phyloP scores from a whole-genome alignment of 2,329 filamentous ascomycete genomes.

The Orbilia blumenaviensis region DNA sequence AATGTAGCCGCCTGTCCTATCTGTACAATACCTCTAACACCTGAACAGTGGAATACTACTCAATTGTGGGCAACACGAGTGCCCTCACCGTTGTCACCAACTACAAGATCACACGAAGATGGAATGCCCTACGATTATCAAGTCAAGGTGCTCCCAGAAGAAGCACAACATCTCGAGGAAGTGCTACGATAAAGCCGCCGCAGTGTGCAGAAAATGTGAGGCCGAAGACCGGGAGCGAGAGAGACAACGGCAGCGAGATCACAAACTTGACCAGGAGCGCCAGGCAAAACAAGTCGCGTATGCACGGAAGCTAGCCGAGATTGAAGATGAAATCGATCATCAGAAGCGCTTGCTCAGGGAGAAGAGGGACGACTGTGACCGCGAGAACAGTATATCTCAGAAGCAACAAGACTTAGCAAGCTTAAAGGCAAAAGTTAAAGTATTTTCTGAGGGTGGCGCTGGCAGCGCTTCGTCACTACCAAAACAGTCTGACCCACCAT shows the following conservation, averaged over 20 bases:
- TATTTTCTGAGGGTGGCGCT: slow-evolving; percentile 27
- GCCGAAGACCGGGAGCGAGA: slow-evolving; percentile 65
- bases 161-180: slow-evolving; percentile 65
- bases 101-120: slow-evolving; percentile 69
- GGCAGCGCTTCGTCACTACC: slow-evolving; percentile 16
- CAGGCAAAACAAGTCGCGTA: slow-evolving; percentile 64
- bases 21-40: slow-evolving; percentile 18
- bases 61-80: slow-evolving; percentile 70
- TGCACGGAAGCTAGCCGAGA: slow-evolving; percentile 62
- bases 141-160: slow-evolving; percentile 64
- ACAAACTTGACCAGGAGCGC: slow-evolving; percentile 66
- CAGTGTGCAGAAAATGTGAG: slow-evolving; percentile 66
- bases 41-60: slow-evolving; percentile 64
- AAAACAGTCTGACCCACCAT: slow-evolving; percentile 10
- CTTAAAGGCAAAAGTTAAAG: slow-evolving; percentile 59
- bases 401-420: slow-evolving; percentile 64
- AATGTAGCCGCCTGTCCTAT: background rate
- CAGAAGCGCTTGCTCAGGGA: slow-evolving; percentile 64
- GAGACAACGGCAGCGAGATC: slow-evolving; percentile 63
- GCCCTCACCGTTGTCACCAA: slow-evolving; percentile 71
- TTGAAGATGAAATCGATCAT: slow-evolving; percentile 68
- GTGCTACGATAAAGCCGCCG: slow-evolving; percentile 63
- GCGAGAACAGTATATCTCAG: slow-evolving; percentile 63
- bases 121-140: slow-evolving; percentile 62
- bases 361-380: slow-evolving; percentile 63